Base-by-base conservation (phyloP, 2,329 filamentous ascomycete species). In the Leptographium radiaticola region DNA sequence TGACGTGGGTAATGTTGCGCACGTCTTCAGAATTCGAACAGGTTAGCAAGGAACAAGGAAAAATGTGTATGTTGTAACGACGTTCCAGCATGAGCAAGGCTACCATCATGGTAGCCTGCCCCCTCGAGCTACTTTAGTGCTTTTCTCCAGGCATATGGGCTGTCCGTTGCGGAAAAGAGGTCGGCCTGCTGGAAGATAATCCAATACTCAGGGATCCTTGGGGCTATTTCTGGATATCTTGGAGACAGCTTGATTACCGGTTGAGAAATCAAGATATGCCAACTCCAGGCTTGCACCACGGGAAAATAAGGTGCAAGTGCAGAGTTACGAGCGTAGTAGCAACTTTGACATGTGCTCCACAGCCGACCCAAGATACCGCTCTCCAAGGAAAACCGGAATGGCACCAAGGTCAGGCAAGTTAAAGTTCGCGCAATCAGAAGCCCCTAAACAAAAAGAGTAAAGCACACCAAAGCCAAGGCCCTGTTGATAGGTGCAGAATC, bases 1-100 rank as follows among this genome's bases (percentile, higher is more conserved):
- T 81, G 75, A 98, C 93, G 77, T 98, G 93, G 75, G 93, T 97
- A 77, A 98, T 98, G 81, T 98, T 95, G 44, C 90, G 91, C 78
- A 98, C 93, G 86, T 98, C 93, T 97, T 96, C 59, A 74, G 70
- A 75, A 69, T 79, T 71, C 81, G 2, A 16, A 45, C 2, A 31
- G 79, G 87, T 95, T 94, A 95, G 89, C 75, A 79, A 76, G 72
- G 74, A 52, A 48, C 75, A 76, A 70, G 71, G 50, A 33, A 66
- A 68, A 48, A 68, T 65, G 63, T 66, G 70, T 72, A 75, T 45
- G 15, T 45, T 13, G 30, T 77, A 77, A 77, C 78, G 82, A 79
- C 71, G 70, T 75, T 79, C 78, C 79, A 81, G 77, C 76, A 71
- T 65, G 68, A 70, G 70, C 71, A 66, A 66, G 69, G 66, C 62